phyloP scores from a whole-genome alignment of 257 asterid species.

The Prunella vulgaris region DNA sequence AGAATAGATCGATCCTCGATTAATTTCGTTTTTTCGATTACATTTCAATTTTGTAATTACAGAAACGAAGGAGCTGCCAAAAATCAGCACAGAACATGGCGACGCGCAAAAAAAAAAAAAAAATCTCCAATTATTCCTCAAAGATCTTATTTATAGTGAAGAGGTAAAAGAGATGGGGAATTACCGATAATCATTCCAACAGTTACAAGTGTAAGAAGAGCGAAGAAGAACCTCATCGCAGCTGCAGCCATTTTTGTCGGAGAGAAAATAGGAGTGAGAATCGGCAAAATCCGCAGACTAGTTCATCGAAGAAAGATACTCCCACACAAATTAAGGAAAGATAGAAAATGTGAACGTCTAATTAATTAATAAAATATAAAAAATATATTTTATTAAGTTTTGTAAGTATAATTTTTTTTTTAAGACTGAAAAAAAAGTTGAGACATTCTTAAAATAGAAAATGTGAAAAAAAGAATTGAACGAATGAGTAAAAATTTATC shows the following conservation, averaged over 20 bases:
- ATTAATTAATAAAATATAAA: too few species aligned
- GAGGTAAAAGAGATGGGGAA: neutral
- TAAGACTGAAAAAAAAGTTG: too few species aligned
- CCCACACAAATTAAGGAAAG: too few species aligned
- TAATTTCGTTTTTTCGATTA: neutral
- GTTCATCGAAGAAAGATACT: neutral
- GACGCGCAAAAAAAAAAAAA: neutral
- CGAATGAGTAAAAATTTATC: too few species aligned
- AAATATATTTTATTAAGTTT: too few species aligned
- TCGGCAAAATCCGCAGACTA: conserved; percentile 3
- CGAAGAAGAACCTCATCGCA: conserved; percentile 41
- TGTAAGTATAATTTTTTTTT: too few species aligned
- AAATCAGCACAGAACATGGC: neutral
- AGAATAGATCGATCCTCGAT: neutral
- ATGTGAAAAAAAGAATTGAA: too few species aligned
- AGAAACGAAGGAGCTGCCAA: neutral
- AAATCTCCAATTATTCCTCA: neutral
- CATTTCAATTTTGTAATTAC: neutral
- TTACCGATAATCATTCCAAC: conserved; percentile 76
- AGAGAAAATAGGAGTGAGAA: conserved; percentile 15
- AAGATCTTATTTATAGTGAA: neutral
- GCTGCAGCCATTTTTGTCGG: conserved; percentile 31
- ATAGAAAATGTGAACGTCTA: too few species aligned
- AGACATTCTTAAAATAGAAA: too few species aligned
- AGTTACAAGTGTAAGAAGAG: conserved; percentile 67